phyloP scores from a whole-genome alignment of 345 rosid genomes.

The Stellera chamaejasme region DNA sequence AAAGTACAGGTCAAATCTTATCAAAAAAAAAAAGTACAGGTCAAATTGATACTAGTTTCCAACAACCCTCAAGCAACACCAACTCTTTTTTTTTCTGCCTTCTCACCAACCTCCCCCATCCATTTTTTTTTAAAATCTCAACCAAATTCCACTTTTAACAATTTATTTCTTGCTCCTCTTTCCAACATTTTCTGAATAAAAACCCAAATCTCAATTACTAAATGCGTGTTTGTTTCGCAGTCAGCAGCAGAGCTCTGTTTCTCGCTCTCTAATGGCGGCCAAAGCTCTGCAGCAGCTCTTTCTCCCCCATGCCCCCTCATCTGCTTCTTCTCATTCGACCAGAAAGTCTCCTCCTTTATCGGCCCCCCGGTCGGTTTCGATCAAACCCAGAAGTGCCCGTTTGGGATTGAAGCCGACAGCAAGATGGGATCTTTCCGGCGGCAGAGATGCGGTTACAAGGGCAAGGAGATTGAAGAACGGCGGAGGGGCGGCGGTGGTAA shows the following conservation, averaged over 20 bases:
- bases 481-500: constrained; percentile 15
- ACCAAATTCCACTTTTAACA: too few species aligned
- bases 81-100: too few species aligned
- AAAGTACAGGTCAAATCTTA: too few species aligned
- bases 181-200: too few species aligned
- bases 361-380: constrained; percentile 14
- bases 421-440: background rate
- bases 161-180: too few species aligned
- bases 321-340: constrained; percentile 4
- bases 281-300: constrained; percentile 17
- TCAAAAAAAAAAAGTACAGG: too few species aligned
- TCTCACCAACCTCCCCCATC: too few species aligned
- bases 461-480: constrained; percentile 8
- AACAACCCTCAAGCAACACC: too few species aligned
- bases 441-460: constrained; percentile 6
- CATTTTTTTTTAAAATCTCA: too few species aligned
- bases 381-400: constrained; percentile 11
- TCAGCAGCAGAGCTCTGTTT: background rate
- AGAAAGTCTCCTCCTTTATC: constrained; percentile 8
- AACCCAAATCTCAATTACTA: too few species aligned
- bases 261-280: constrained; percentile 27
- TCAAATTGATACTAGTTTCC: too few species aligned
- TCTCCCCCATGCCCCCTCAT: constrained; percentile 11
- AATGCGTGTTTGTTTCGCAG: too few species aligned
- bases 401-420: constrained; percentile 2